Evolutionary conservation across 2,329 filamentous ascomycete genomes (phyloP), one percentile per base, ranked within the genome.

Genomic region (Hymenoscyphus repandus): DNA sequence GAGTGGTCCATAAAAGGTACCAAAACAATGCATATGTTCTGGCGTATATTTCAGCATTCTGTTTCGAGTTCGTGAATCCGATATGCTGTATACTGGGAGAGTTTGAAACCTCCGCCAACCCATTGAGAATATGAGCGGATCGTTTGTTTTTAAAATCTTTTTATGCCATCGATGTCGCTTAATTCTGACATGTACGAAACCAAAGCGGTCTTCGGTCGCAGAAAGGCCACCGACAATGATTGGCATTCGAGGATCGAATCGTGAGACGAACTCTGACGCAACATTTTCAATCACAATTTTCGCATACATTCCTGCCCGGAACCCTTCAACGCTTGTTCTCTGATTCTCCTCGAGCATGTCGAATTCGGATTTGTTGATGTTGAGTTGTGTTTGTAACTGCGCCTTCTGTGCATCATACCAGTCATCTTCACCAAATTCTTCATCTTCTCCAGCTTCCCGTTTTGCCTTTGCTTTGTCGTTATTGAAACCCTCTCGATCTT

Each of bases 321-420:
- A 90, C 11, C 93, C 93, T 72, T 97, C 92, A 13, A 96, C 90
- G 7, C 86, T 82, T 2, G 86, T 78, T 47, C 93, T 82, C 54
- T 95, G 91, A 39, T 80, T 75, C 57, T 93, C 87, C 65, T 99
- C 93, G 2, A 99, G 79, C 49, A 82, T 80, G 60, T 91, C 89
- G 58, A 95, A 96, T 66, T 97, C 95, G 52, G 89, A 82, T 64
- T 90, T 90, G 72, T 99, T 99, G 80, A 99, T 96, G 64, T 95
- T 88, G 56, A 93, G 79, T 69, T 99, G 93, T 71, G 96, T 96
- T 70, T 96, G 88, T 52, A 99, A 84, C 67, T 87, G 79, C 31
- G 93, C 89, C 72, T 99, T 99, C 67, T 99, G 93, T 27, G 88
- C 82, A 65, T 97, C 93, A 67, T 99, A 99, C 95, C 95, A 99